Conservation (phyloP, 345 rosid genomes). For the Isatis tinctoria region DNA sequence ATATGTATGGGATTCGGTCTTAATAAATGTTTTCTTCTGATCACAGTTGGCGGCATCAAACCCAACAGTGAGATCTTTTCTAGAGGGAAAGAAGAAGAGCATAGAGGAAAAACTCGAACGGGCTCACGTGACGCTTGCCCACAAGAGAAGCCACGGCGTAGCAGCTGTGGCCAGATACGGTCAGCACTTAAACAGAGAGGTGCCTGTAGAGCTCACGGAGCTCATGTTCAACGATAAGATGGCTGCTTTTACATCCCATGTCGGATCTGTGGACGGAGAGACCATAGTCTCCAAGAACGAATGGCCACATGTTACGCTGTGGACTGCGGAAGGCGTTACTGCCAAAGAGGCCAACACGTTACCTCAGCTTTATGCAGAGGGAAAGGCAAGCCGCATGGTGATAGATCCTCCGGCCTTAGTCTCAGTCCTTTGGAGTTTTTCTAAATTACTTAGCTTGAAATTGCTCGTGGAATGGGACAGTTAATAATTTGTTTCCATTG, state of each 20-base stretch:
- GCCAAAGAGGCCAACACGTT: slow-evolving; percentile 75
- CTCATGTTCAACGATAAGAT: slow-evolving; percentile 63
- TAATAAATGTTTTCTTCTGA: background rate
- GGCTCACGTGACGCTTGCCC: slow-evolving; percentile 91
- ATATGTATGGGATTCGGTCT: background rate
- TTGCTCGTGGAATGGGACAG: slow-evolving; percentile 4
- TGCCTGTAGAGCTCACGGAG: slow-evolving; percentile 66
- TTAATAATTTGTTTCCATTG: background rate
- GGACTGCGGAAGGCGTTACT: slow-evolving; percentile 71
- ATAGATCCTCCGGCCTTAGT: slow-evolving; percentile 64
- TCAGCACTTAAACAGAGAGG: slow-evolving; percentile 40
- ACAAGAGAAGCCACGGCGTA: slow-evolving; percentile 90
- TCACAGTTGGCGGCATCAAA: slow-evolving; percentile 53
- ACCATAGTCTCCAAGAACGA: slow-evolving; percentile 54
- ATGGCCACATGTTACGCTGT: slow-evolving; percentile 90
- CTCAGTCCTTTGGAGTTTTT: slow-evolving; percentile 61
- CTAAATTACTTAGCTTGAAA: slow-evolving; percentile 26
- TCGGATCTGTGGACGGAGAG: slow-evolving; percentile 70
- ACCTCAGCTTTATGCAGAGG: slow-evolving; percentile 56
- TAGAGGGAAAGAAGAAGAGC: slow-evolving; percentile 47
- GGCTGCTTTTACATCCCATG: slow-evolving; percentile 73
- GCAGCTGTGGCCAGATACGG: slow-evolving; percentile 72
- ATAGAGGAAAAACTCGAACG: slow-evolving; percentile 41
- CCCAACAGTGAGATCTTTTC: slow-evolving; percentile 44
- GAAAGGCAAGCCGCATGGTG: slow-evolving; percentile 63